Conservation (phyloP, 495 filamentous ascomycete species). For the Neurospora tetraspora region DNA sequence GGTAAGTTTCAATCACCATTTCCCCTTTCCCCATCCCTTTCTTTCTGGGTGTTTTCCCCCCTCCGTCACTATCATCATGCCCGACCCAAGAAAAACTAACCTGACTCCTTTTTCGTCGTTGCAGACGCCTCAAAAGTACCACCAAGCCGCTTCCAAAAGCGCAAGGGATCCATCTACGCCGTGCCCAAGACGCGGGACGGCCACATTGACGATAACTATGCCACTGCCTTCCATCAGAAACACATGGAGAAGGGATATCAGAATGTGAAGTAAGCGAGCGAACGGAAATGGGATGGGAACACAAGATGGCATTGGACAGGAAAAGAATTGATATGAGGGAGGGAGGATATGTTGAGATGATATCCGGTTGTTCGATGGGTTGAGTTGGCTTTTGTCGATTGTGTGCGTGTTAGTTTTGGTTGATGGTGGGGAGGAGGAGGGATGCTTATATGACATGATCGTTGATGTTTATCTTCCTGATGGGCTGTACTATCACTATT, state of each 20-base stretch:
- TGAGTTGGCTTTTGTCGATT: background rate
- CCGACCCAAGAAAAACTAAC: constrained; percentile 7
- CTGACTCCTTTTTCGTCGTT: background rate
- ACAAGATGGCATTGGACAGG: background rate
- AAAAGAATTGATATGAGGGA: background rate
- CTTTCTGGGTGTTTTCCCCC: background rate
- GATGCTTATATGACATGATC: background rate
- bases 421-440: background rate
- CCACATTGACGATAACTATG: constrained; percentile 41
- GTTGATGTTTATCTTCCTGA: background rate
- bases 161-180: constrained; percentile 53
- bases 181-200: constrained; percentile 48
- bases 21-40: background rate
- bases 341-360: background rate
- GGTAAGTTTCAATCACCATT: constrained; percentile 20
- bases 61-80: background rate
- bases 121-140: constrained; percentile 51
- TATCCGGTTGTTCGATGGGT: background rate
- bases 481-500: background rate
- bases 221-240: constrained; percentile 32
- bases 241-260: constrained; percentile 24
- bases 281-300: background rate
- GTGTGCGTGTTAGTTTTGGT: background rate
- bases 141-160: constrained; percentile 52
- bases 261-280: background rate